phyloP scores from a whole-genome alignment of 1,284 basidiomycete species.

The Ganoderma resinaceum region DNA sequence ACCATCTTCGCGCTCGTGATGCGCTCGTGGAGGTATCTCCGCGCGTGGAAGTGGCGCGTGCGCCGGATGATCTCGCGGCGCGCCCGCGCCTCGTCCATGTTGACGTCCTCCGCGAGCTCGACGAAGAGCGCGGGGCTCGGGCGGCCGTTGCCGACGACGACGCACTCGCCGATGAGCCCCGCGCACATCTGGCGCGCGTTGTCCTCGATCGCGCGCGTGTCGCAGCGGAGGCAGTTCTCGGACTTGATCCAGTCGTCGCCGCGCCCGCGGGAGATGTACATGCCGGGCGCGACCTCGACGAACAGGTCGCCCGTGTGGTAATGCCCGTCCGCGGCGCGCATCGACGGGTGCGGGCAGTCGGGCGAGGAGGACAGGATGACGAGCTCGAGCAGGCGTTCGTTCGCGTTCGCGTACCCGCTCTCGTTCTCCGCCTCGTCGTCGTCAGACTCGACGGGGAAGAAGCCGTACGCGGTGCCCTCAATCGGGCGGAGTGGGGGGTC shows the following conservation, averaged over 20 bases:
- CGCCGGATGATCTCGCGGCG: constrained; percentile 67
- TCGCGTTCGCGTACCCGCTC: constrained; percentile 53
- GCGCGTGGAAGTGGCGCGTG: constrained; percentile 63
- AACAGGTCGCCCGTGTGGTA: constrained; percentile 81
- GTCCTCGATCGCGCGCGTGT: constrained; percentile 79
- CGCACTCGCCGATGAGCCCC: constrained; percentile 60
- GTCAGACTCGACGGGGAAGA: constrained; percentile 54
- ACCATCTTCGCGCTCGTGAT: constrained; percentile 62
- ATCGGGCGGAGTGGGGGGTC: constrained; percentile 48
- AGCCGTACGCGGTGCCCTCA: constrained; percentile 61
- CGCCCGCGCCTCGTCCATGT: constrained; percentile 53
- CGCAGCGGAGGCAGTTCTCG: constrained; percentile 71
- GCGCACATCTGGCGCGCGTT: constrained; percentile 63
- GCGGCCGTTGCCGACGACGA: constrained; percentile 70
- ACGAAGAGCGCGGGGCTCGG: constrained; percentile 73
- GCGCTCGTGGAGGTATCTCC: constrained; percentile 72
- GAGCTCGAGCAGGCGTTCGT: constrained; percentile 61
- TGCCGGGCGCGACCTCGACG: constrained; percentile 58
- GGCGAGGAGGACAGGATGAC: constrained; percentile 66
- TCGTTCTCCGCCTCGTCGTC: constrained; percentile 36
- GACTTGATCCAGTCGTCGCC: constrained; percentile 84
- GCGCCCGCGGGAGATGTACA: constrained; percentile 66
- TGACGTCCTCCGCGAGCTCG: constrained; percentile 49
- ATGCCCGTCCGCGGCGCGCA: constrained; percentile 64
- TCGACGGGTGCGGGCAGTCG: constrained; percentile 67